phyloP scores from a whole-genome alignment of 2,329 filamentous ascomycete genomes.

The Dactylonectria macrodidyma region DNA sequence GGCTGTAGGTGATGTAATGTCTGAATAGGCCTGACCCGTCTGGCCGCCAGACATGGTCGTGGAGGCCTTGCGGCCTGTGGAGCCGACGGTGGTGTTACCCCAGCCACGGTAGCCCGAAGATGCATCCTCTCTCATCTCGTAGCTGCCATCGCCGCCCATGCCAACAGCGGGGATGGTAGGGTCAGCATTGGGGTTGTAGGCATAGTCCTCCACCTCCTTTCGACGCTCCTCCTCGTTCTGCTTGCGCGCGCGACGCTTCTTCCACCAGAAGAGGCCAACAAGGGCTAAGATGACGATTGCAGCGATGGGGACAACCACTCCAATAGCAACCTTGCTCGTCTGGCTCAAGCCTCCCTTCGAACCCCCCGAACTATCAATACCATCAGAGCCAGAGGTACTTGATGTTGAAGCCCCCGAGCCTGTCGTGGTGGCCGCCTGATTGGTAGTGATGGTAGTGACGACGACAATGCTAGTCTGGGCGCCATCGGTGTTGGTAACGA shows the following conservation, averaged over 20 bases:
- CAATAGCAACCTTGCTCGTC: conserved; percentile 86
- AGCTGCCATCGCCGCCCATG: conserved; percentile 67
- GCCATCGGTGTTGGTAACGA: conserved; percentile 42
- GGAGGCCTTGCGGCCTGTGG: conserved; percentile 85
- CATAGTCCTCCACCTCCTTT: conserved; percentile 98
- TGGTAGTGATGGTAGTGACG: conserved; percentile 47
- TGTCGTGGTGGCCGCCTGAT: conserved; percentile 20
- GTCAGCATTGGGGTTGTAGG: conserved; percentile 97
- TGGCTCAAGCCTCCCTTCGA: conserved; percentile 66
- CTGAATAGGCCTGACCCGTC: conserved; percentile 78
- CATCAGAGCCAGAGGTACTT: conserved; percentile 48
- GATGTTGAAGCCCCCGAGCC: conserved; percentile 39
- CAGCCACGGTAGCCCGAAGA: conserved; percentile 91
- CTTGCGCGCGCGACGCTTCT: conserved; percentile 88
- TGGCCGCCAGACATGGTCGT: conserved; percentile 88
- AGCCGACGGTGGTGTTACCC: conserved; percentile 83
- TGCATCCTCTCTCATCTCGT: conserved; percentile 85
- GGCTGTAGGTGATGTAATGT: conserved; percentile 77
- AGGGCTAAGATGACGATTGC: conserved; percentile 87
- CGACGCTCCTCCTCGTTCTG: conserved; percentile 88
- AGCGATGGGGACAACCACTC: conserved; percentile 93
- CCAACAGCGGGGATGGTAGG: conserved; percentile 76
- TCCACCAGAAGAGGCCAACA: conserved; percentile 86
- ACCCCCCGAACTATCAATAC: conserved; percentile 48
- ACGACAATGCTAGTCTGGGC: conserved; percentile 45